Evolutionary conservation across 2,329 filamentous ascomycete species (phyloP), one percentile per base, ranked within the genome.

Genomic region (Cytospora mali): DNA sequence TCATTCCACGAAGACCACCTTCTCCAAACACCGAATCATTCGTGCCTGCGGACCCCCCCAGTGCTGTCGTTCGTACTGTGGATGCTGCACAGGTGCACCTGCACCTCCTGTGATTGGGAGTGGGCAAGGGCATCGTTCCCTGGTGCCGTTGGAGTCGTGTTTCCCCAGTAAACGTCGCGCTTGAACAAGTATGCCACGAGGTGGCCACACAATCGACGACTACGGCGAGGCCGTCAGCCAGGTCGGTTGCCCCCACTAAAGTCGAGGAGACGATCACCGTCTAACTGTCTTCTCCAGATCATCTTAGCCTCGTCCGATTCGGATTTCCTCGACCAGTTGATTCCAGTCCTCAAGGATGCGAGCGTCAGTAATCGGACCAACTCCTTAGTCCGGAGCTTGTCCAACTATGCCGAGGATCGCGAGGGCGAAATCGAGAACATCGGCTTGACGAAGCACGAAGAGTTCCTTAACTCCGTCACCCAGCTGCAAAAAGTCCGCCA

Each of bases 311-410:
- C 93, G 14, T 93, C 93, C 25, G 94, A 98, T 72, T 85, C 89
- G 55, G 95, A 99, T 71, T 98, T 97, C 72, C 87, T 99, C 67
- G 95, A 98, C 74, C 94, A 97, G 73, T 80, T 99, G 56, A 97
- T 98, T 54, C 94, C 93, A 11, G 91, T 96, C 2, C 88, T 99
- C 66, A 95, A 93, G 79, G 94, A 97, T 83, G 93, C 92, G 68
- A 87, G 91, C 66, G 82, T 87, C 70, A 88, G 91, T 61, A 89
- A 91, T 72, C 84, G 91, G 71, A 89, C 88, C 7, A 82, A 82
- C 46, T 86, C 88, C 63, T 83, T 99, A 48, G 86, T 93, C 55
- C 89, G 93, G 69, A 90, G 90, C 65, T 82, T 96, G 61, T 86
- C 88, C 52, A 87, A 88, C 68, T 96, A 97, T 75, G 91, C 93